Evolutionary conservation across 148 eudicot species (phyloP).

Genomic region (Chenopodium berlandieri): DNA sequence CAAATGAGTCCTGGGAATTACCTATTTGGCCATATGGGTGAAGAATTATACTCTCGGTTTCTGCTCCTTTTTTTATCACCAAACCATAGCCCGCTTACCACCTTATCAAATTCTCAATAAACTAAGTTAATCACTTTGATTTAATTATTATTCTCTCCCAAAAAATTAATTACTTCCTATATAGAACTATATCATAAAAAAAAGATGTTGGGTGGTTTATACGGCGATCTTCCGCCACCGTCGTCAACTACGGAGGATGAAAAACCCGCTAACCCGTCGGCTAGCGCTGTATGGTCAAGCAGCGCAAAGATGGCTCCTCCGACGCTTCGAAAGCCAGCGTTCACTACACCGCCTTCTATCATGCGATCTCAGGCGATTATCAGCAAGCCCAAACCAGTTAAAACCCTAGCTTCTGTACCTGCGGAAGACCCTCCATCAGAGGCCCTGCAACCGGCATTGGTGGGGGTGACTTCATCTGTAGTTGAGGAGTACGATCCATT

Average conservation of each 20-base stretch:
- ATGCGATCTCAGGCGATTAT: slow-evolving; percentile 36
- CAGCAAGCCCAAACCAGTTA: slow-evolving; percentile 34
- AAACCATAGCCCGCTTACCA: too few relatives aligned
- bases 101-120: too few relatives aligned
- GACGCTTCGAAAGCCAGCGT: slow-evolving; percentile 75
- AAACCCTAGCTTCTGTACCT: slow-evolving; percentile 13
- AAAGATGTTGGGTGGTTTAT: slow-evolving; percentile 76
- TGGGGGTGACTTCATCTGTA: slow-evolving; percentile 63
- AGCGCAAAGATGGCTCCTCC: slow-evolving; percentile 88
- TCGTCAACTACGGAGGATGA: slow-evolving; percentile 56
- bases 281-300: slow-evolving; percentile 66
- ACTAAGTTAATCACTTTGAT: too few relatives aligned
- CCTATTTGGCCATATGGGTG: too few relatives aligned
- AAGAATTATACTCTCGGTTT: too few relatives aligned
- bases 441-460: slow-evolving; percentile 47
- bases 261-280: slow-evolving; percentile 30
- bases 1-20: too few relatives aligned
- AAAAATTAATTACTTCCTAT: too few relatives aligned
- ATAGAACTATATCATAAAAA: too few relatives aligned
- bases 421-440: slow-evolving; percentile 6
- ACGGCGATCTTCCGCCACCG: slow-evolving; percentile 91
- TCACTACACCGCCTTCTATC: slow-evolving; percentile 50
- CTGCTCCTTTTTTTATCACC: too few relatives aligned
- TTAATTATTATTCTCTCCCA: too few relatives aligned
- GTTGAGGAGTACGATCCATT: slow-evolving; percentile 87